Conservation (phyloP, 169 alveolate genomes). For the Eimeria maxima region DNA sequence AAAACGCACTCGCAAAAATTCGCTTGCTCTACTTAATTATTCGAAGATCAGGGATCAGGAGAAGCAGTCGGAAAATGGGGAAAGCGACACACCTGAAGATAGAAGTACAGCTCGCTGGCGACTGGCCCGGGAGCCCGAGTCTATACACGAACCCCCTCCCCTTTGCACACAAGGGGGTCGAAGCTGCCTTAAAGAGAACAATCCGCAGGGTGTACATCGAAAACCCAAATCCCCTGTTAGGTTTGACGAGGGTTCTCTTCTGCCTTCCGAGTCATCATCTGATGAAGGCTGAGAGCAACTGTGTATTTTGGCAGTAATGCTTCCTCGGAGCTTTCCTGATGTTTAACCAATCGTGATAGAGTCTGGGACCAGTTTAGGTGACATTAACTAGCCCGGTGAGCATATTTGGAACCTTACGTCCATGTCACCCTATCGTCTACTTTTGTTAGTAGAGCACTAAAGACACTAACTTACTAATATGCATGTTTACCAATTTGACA, state of each 20-base stretch:
- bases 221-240: conserved; percentile 68
- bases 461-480: not conserved
- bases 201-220: conserved; percentile 21
- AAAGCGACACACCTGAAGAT: conserved; percentile 51
- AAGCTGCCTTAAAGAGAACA: conserved; percentile 36
- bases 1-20: conserved; percentile 82
- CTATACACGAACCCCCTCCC: conserved; percentile 79
- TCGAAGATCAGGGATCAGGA: conserved; percentile 76
- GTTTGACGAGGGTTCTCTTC: conserved; percentile 79
- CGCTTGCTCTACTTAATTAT: conserved; percentile 76
- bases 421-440: not conserved
- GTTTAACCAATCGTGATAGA: not conserved
- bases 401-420: not conserved
- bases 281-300: conserved; percentile 53
- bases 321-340: not conserved
- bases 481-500: not conserved
- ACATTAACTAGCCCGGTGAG: not conserved
- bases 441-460: not conserved
- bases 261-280: conserved; percentile 81
- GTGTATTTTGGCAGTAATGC: not conserved
- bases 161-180: conserved; percentile 49
- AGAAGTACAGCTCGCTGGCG: conserved; percentile 75
- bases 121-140: conserved; percentile 75
- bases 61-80: conserved; percentile 64
- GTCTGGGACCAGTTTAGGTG: not conserved